A percentile compares a stretch with the other conserved stretches of the same genome.
Conservation (phyloP, 352 stramenopile species). For the Albugo candida region DNA sequence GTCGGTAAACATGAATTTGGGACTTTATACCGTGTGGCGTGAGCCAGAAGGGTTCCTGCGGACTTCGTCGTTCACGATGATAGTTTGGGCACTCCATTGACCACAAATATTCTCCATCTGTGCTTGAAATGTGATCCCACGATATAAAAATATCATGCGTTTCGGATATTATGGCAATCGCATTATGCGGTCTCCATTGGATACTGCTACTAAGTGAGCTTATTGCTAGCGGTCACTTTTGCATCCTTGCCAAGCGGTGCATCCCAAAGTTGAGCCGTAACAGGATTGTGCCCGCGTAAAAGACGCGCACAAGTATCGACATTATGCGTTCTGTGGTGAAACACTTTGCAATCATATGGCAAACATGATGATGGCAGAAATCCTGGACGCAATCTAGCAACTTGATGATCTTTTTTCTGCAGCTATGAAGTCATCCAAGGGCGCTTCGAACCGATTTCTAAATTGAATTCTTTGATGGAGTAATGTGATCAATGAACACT, state of each 20-base stretch:
- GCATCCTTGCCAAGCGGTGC: constrained; percentile 12
- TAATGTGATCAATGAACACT: too few species aligned
- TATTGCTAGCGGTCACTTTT: constrained; percentile 8
- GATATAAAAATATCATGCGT: constrained; percentile 30
- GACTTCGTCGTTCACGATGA: constrained; percentile 20
- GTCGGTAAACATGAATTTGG: constrained; percentile 28
- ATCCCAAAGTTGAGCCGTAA: constrained; percentile 10
- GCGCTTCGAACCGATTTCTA: too few species aligned
- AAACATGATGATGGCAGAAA: constrained; percentile 7
- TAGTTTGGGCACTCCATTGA: constrained; percentile 24
- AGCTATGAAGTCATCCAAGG: too few species aligned
- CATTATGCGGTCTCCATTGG: constrained; percentile 18
- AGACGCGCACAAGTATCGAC: constrained; percentile 8
- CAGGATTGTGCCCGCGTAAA: constrained; percentile 17
- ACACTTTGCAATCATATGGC: constrained; percentile 9
- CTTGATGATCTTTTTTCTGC: background rate
- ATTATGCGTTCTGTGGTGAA: constrained; percentile 13
- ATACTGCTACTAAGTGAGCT: constrained; percentile 12
- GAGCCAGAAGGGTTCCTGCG: constrained; percentile 8
- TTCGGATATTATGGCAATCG: constrained; percentile 19
- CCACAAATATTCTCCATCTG: constrained; percentile 24
- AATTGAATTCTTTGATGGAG: too few species aligned
- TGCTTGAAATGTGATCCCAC: constrained; percentile 12
- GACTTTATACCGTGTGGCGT: constrained; percentile 18
- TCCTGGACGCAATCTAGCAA: constrained; percentile 6